Evolutionary conservation across 2,329 filamentous ascomycete species (phyloP), one percentile per base, ranked within the genome.

Genomic region (Aspergillus candidus): DNA sequence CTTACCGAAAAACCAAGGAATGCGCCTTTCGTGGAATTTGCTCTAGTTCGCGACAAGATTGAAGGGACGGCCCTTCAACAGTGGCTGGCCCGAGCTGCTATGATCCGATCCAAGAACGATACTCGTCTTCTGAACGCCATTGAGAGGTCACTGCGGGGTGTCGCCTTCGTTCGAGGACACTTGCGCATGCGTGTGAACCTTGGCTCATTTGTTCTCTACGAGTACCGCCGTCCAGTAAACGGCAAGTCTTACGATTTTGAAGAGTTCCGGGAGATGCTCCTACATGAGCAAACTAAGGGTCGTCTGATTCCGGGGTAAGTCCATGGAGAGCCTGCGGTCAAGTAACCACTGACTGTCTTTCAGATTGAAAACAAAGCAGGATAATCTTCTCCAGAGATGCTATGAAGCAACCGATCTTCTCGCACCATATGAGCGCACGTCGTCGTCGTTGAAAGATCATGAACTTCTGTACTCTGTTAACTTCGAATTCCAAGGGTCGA

Each of bases 131-230:
- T 60, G 27, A 57, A 48, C 6, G 56, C 60, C 0, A 47, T 69
- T 35, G 57, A 62, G 32, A 49, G 48, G 17, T 62, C 59, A 12
- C 51, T 71, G 14, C 56, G 55, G 27, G 56, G 56, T 7, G 51
- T 67, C 39, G 52, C 58, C 4, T 59, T 59, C 35, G 55, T 66
- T 13, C 56, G 59, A 38, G 61, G 64, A 22, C 59, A 66, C 44
- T 47, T 69, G 30, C 65, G 65, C 10, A 68, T 73, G 66, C 61
- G 70, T 32, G 59, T 69, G 2, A 67, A 67, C 17, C 63, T 73
- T 38, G 70, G 70, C 4, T 58, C 61, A 3, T 67, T 72, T 42
- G 56, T 67, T 3, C 58, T 72, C 17, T 57, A 63, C 8, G 52
- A 61, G 11, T 72, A 66, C 41, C 59, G 60, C 11, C 40, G 48